phyloP scores from a whole-genome alignment of 805 yeast genomes.

The Metschnikowia peoriensis region DNA sequence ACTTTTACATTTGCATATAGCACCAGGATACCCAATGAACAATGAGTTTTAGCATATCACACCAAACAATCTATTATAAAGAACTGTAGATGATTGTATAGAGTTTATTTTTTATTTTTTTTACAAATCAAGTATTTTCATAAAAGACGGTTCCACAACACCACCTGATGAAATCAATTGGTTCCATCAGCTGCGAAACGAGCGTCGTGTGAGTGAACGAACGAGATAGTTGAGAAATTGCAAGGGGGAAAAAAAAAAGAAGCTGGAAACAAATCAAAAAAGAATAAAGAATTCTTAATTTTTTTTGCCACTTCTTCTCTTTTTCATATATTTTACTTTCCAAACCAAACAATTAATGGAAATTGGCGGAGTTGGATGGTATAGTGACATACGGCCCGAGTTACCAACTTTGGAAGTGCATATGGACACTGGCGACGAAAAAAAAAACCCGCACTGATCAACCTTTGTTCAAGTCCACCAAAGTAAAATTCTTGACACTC shows the following conservation, averaged over 20 bases:
- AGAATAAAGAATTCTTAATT: not conserved
- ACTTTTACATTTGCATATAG: not conserved
- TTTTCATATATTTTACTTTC: too few relatives aligned
- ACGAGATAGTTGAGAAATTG: too few relatives aligned
- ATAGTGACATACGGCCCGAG: too few relatives aligned
- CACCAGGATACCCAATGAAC: conserved; percentile 9
- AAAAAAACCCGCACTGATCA: conserved; percentile 1
- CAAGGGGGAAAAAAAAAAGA: too few relatives aligned
- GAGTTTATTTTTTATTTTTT: too few relatives aligned
- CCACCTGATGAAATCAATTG: not conserved
- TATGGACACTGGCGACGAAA: conserved; percentile 8
- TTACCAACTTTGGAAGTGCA: conserved; percentile 6
- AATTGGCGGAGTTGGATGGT: too few relatives aligned
- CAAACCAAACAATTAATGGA: too few relatives aligned
- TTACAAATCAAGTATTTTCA: too few relatives aligned
- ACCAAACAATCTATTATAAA: too few relatives aligned
- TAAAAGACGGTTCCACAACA: not conserved
- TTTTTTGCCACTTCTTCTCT: not conserved
- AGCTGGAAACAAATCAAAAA: not conserved
- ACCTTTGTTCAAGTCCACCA: not conserved
- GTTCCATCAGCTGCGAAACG: not conserved
- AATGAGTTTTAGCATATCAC: not conserved
- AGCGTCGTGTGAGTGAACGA: not conserved
- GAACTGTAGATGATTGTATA: not conserved
- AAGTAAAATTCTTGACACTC: not conserved